phyloP scores from a whole-genome alignment of 441 rosid genomes.

The Erysimum cheiri region DNA sequence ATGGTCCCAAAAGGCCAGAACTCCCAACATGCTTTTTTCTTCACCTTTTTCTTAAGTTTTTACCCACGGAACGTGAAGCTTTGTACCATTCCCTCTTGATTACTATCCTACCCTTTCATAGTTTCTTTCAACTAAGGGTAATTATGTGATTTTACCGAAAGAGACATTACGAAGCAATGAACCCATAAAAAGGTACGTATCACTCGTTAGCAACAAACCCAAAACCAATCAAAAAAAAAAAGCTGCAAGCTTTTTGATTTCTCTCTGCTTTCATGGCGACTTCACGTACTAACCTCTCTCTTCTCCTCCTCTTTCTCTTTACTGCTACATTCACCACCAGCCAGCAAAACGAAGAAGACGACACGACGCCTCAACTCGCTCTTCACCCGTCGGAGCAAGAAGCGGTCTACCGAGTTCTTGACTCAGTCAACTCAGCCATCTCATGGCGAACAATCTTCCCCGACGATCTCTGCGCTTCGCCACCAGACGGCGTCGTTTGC shows the following conservation, averaged over 20 bases:
- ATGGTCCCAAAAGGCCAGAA: slow-evolving; percentile 36
- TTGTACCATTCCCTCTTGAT: slow-evolving; percentile 19
- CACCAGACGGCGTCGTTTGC: slow-evolving; percentile 75
- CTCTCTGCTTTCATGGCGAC: slow-evolving; percentile 38
- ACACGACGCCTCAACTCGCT: slow-evolving; percentile 35
- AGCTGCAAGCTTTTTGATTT: slow-evolving; percentile 23
- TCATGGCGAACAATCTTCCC: slow-evolving; percentile 66
- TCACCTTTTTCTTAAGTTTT: slow-evolving; percentile 12
- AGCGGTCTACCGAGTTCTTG: slow-evolving; percentile 54
- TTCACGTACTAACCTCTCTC: slow-evolving; percentile 22
- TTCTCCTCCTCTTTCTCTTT: slow-evolving; percentile 36
- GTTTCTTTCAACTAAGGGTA: slow-evolving; percentile 10
- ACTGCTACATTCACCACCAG: slow-evolving; percentile 10
- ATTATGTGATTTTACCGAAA: accelerated
- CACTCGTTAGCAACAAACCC: slow-evolving; percentile 42
- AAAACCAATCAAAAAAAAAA: slow-evolving; percentile 24
- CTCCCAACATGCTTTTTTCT: slow-evolving; percentile 34
- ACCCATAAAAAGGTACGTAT: slow-evolving; percentile 41
- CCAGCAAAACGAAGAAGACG: slow-evolving; percentile 29
- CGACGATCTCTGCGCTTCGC: slow-evolving; percentile 64
- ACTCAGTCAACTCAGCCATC: slow-evolving; percentile 57
- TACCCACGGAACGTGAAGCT: slow-evolving; percentile 47
- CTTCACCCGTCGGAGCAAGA: slow-evolving; percentile 64
- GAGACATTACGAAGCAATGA: slow-evolving; percentile 1
- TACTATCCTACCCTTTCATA: slow-evolving; percentile 23